Evolutionary conservation across 2,329 filamentous ascomycete species (phyloP), one percentile per base, ranked within the genome.

Genomic region (Sclerotinia spermophila): DNA sequence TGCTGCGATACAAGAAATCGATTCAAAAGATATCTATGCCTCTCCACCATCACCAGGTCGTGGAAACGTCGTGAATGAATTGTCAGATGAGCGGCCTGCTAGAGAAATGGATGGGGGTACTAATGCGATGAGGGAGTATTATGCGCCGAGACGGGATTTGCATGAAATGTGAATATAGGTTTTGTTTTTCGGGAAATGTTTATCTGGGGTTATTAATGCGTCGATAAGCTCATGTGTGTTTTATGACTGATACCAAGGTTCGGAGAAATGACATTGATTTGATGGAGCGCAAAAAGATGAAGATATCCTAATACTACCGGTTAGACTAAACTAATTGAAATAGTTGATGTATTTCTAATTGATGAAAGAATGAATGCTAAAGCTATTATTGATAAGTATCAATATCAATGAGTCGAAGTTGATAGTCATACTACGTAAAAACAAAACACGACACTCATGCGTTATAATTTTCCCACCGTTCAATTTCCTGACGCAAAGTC

Each of bases 121-220:
- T 27, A 27, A 51, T 21, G 3, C 30, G n/a, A 38, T 7, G 24
- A 65, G 40, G 33, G 33, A 24, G 33, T 65, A 65, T 7, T 51
- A 65, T 15, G 44, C 61, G 38, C 61, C 44, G 4, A 15, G 24
- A 17, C 33, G 27, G 19, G 8, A 27, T 21, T 7, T 40, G 10
- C 13, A 65, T 65, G 61, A 51, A 21, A 21, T 53, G 33, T 65
- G 10, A 65, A 53, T 19, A 5, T 7, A 7, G 13, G 1, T 5
- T 2, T 5, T 2, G 13, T n/a, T 13, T 38, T 6, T 7, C 1
- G n/a, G 21, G 13, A 13, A 24, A 5, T 3, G 0, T 17, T 2
- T 53, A 30, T 60, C 40, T 27, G 11, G 21, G 42, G 1, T 0
- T 19, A 4, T n/a, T 27, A 5, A 19, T 19, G 30, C 11, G 42